Evolutionary conservation across 257 asterid species (phyloP).

Genomic region (Capsicum chinense): DNA sequence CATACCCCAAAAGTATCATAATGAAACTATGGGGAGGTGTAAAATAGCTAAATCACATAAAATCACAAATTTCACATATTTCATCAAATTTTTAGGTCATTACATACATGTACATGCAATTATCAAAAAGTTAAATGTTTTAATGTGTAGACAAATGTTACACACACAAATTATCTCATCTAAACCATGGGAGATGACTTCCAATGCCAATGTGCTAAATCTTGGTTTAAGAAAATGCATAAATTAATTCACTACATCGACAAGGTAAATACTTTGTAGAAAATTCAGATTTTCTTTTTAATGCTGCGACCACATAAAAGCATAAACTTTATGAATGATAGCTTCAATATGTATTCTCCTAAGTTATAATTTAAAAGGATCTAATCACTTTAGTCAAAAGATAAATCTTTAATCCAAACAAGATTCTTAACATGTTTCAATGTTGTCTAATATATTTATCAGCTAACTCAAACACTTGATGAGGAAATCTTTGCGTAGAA

Average conservation of each 20-base stretch:
- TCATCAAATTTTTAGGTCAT: too few relatives aligned
- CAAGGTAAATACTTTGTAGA: conserved; percentile 48
- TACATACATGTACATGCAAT: background rate
- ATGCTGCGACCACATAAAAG: too few relatives aligned
- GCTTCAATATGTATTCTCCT: background rate
- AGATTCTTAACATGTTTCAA: background rate
- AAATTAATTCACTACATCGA: conserved; percentile 75
- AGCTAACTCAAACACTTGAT: background rate
- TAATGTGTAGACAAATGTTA: conserved; percentile 61
- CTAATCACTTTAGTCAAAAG: background rate
- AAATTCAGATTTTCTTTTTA: background rate
- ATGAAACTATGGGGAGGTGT: too few relatives aligned
- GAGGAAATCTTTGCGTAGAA: background rate
- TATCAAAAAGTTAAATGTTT: background rate
- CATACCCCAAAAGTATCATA: too few relatives aligned
- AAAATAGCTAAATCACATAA: too few relatives aligned
- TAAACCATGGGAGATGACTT: conserved; percentile 98
- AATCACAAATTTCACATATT: too few relatives aligned
- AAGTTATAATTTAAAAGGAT: background rate
- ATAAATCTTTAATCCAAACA: background rate
- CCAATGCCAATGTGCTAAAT: conserved; percentile 77
- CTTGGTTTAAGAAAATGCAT: conserved; percentile 53
- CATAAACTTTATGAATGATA: background rate
- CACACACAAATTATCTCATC: conserved; percentile 36
- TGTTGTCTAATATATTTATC: background rate